Percentiles rank a stretch among this genome's conserved stretches.
phyloP scores from a whole-genome alignment of 169 alveolate species.

The Toxoplasma gondii region DNA sequence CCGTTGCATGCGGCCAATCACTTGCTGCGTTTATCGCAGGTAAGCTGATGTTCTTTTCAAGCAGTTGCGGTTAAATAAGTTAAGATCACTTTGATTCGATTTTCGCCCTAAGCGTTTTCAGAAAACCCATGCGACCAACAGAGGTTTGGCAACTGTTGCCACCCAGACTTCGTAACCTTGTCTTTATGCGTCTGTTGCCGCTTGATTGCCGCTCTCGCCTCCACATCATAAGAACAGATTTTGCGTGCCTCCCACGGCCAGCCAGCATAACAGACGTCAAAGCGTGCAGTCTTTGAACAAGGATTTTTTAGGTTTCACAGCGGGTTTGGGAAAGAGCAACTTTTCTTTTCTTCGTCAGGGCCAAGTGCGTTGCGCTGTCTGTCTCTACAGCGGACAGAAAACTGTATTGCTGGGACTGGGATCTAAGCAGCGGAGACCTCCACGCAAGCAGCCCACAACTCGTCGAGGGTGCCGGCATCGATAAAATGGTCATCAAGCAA shows the following conservation, averaged over 20 bases:
- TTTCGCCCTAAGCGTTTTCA: neutral
- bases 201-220: too few species aligned
- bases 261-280: too few species aligned
- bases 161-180: neutral
- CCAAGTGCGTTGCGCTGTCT: neutral
- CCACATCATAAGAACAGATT: too few species aligned
- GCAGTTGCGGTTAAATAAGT: neutral
- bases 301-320: too few species aligned
- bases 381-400: slow-evolving; percentile 41
- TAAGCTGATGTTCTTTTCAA: neutral
- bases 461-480: slow-evolving; percentile 34
- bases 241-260: too few species aligned
- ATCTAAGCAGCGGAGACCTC: slow-evolving; percentile 4
- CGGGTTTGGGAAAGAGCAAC: too few species aligned
- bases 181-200: too few species aligned
- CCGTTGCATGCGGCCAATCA: slow-evolving; percentile 45
- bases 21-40: slow-evolving; percentile 56
- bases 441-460: slow-evolving; percentile 55
- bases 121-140: neutral
- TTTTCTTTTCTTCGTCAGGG: neutral
- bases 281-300: too few species aligned
- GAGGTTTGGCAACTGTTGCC: neutral
- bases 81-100: neutral
- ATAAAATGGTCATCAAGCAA: slow-evolving; percentile 15
- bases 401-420: slow-evolving; percentile 60